A percentile compares a stretch with the other conserved stretches of the same genome.
Conservation (phyloP, 768 basidiomycete genomes). For the Cyclocybe cylindracea region DNA sequence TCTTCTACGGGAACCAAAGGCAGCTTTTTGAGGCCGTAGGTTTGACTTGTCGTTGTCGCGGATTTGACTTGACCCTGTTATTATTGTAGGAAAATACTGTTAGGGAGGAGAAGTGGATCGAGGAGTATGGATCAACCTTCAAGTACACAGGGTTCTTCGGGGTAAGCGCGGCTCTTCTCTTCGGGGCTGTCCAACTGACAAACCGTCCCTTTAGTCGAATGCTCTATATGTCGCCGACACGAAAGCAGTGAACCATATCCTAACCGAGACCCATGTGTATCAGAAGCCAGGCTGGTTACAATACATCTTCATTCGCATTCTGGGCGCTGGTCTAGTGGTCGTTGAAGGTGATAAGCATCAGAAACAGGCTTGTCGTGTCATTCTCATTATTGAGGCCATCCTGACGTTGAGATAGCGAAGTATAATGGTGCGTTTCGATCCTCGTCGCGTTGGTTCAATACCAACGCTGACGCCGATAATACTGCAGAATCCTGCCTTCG, state of each 20-base stretch:
- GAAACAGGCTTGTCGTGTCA: constrained; percentile 35
- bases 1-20: constrained; percentile 49
- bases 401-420: constrained; percentile 29
- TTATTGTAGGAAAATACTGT: constrained; percentile 33
- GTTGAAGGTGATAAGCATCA: constrained; percentile 51
- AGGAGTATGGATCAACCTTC: constrained; percentile 48
- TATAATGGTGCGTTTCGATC: constrained; percentile 36
- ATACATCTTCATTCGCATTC: constrained; percentile 36
- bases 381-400: not conserved
- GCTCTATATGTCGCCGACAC: constrained; percentile 61
- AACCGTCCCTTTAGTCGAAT: constrained; percentile 19
- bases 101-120: constrained; percentile 48
- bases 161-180: constrained; percentile 28
- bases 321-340: constrained; percentile 51
- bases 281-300: constrained; percentile 51
- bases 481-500: constrained; percentile 66
- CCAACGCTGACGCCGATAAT: not conserved
- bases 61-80: too few species aligned
- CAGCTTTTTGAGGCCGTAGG: constrained; percentile 45
- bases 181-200: not conserved
- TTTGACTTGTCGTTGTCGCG: not conserved
- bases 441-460: not conserved
- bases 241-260: constrained; percentile 63
- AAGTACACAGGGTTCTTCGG: constrained; percentile 44
- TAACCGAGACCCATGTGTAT: constrained; percentile 56